A percentile compares a stretch with the other conserved stretches of the same genome.
These are phyloP conservation scores for Stropharia rugosoannulata DNA, from an alignment of 768 basidiomycete species.

Conservation along the genomic window DNA sequence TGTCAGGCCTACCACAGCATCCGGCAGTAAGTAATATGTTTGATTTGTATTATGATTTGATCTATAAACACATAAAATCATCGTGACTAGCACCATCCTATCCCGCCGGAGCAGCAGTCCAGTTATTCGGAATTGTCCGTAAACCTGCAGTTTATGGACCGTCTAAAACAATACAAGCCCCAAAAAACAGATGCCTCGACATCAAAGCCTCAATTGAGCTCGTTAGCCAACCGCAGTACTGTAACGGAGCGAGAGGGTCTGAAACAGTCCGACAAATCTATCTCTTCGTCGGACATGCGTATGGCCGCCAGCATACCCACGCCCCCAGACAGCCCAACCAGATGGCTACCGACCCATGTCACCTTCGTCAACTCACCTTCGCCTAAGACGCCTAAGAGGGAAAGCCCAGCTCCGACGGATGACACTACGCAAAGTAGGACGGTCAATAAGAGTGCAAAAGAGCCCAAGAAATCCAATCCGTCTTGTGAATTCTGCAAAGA, in stretches of 20 bases:
- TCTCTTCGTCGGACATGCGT: neutral
- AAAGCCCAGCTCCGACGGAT: neutral
- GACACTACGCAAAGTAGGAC: neutral
- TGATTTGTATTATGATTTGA: neutral
- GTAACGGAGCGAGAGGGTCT: too few relatives aligned
- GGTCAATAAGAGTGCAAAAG: conserved; percentile 3
- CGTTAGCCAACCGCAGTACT: neutral
- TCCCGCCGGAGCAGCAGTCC: conserved; percentile 21
- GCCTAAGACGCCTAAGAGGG: neutral
- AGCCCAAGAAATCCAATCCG: conserved; percentile 27
- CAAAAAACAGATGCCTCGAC: neutral
- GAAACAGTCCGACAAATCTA: neutral
- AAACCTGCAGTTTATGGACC: conserved; percentile 20
- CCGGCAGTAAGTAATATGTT: neutral
- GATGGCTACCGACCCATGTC: neutral
- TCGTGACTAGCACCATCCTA: conserved; percentile 16
- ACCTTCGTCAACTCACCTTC: neutral
- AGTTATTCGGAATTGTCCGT: conserved; percentile 24
- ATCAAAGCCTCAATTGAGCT: neutral
- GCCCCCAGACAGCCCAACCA: neutral
- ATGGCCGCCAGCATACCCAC: neutral
- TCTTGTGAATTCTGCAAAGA: conserved; percentile 42
- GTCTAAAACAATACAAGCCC: conserved; percentile 9
- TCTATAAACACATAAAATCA: neutral
- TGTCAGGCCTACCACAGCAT: neutral